Conservation (phyloP, 768 basidiomycete species). For the Tylopilus plumbeoviolaceoides region DNA sequence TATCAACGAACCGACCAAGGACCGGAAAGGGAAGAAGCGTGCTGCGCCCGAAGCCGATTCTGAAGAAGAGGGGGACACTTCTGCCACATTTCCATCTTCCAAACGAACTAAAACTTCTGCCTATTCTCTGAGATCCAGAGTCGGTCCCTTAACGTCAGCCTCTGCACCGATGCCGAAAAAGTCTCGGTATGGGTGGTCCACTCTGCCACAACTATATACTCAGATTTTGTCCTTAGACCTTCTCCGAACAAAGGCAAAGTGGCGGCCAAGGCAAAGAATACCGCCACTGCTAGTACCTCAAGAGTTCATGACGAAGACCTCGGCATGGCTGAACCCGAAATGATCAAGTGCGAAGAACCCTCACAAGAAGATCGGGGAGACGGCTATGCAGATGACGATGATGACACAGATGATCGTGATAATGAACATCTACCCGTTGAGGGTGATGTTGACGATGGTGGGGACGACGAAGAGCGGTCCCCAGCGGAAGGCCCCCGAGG, state of each 20-base stretch:
- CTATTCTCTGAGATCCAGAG: slow-evolving; percentile 67
- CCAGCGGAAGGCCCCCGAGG: slow-evolving; percentile 34
- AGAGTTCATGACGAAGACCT: slow-evolving; percentile 66
- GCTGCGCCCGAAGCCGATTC: slow-evolving; percentile 67
- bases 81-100: slow-evolving; percentile 42
- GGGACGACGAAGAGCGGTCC: slow-evolving; percentile 35
- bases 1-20: slow-evolving; percentile 74
- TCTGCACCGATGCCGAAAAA: slow-evolving; percentile 70
- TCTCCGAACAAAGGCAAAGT: slow-evolving; percentile 57
- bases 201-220: slow-evolving; percentile 8
- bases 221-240: slow-evolving; percentile 34
- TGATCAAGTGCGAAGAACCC: slow-evolving; percentile 42
- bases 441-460: slow-evolving; percentile 44
- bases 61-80: slow-evolving; percentile 58
- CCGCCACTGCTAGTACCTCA: slow-evolving; percentile 61
- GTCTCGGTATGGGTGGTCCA: slow-evolving; percentile 44
- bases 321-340: slow-evolving; percentile 68
- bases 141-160: slow-evolving; percentile 37
- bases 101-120: slow-evolving; percentile 62
- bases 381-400: slow-evolving; percentile 38
- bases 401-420: slow-evolving; percentile 45
- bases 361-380: slow-evolving; percentile 46
- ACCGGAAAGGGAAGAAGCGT: slow-evolving; percentile 91
- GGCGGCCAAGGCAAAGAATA: slow-evolving; percentile 51
- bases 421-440: slow-evolving; percentile 44